A percentile compares a stretch with the other conserved stretches of the same genome.
Evolutionary conservation across 1,139 yeast species (phyloP).

Genomic region (Candida albicans): DNA sequence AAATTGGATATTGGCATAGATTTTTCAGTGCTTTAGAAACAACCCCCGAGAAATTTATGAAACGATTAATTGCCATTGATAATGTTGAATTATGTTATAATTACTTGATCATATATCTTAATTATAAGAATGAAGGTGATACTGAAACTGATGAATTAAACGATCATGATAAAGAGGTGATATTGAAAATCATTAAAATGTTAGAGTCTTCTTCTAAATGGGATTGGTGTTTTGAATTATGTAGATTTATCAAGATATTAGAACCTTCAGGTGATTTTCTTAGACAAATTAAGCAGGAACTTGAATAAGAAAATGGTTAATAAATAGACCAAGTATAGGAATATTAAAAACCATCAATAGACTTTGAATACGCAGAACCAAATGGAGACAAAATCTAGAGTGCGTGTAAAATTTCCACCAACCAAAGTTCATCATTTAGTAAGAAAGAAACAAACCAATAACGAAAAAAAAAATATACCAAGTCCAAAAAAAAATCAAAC

Average conservation of each 20-base stretch:
- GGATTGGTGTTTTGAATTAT: constrained; percentile 50
- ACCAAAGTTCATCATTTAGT: constrained; percentile 28
- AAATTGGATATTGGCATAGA: constrained; percentile 39
- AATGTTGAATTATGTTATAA: constrained; percentile 45
- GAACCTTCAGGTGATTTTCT: constrained; percentile 40
- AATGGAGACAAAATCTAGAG: not conserved
- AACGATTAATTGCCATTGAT: constrained; percentile 30
- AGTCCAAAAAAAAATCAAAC: not conserved
- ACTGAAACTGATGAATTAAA: constrained; percentile 21
- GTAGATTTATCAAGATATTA: constrained; percentile 44
- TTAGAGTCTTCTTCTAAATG: constrained; percentile 33
- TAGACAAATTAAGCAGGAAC: constrained; percentile 15
- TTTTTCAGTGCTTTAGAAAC: constrained; percentile 37
- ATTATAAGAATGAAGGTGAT: constrained; percentile 37
- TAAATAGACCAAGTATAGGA: too few species aligned
- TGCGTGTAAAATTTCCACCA: constrained; percentile 18
- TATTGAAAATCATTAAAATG: constrained; percentile 36
- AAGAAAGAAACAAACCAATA: constrained; percentile 11
- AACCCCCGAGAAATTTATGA: constrained; percentile 43
- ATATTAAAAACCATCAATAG: too few species aligned
- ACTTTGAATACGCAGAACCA: not conserved
- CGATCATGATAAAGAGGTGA: constrained; percentile 32
- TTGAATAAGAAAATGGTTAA: not conserved
- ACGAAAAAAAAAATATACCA: not conserved
- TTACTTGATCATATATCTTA: constrained; percentile 43